phyloP scores from a whole-genome alignment of 1,284 basidiomycete genomes.

The Fistulinella cinereoalba region DNA sequence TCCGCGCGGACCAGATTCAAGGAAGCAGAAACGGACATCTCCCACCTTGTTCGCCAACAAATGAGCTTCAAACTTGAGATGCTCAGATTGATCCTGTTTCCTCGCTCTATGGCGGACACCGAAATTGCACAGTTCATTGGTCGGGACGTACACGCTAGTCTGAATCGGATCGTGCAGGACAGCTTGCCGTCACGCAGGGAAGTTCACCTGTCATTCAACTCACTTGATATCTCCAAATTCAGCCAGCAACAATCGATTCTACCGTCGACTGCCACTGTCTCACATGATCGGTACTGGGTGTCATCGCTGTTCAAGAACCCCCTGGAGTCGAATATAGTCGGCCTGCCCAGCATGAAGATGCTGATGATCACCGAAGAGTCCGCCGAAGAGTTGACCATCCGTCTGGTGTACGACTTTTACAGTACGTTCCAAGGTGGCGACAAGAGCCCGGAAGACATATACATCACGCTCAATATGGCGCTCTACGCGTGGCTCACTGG shows the following conservation, averaged over 20 bases:
- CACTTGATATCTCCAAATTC: slow-evolving; percentile 71
- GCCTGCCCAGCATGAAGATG: slow-evolving; percentile 76
- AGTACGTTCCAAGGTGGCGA: slow-evolving; percentile 60
- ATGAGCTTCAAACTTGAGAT: slow-evolving; percentile 65
- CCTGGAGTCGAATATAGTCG: slow-evolving; percentile 68
- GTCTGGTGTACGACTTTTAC: slow-evolving; percentile 68
- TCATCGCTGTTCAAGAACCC: slow-evolving; percentile 53
- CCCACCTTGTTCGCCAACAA: slow-evolving; percentile 64
- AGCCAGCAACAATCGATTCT: slow-evolving; percentile 52
- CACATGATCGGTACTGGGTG: slow-evolving; percentile 54
- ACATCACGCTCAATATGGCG: slow-evolving; percentile 76
- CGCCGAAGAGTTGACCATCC: slow-evolving; percentile 36
- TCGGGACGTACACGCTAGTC: slow-evolving; percentile 59
- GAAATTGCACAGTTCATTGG: slow-evolving; percentile 73
- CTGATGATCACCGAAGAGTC: slow-evolving; percentile 69
- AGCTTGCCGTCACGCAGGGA: slow-evolving; percentile 53
- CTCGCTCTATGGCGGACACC: slow-evolving; percentile 67
- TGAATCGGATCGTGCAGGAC: slow-evolving; percentile 59
- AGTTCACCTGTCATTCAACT: slow-evolving; percentile 65
- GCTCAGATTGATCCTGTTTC: slow-evolving; percentile 69
- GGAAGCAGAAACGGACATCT: slow-evolving; percentile 57
- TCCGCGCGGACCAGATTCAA: slow-evolving; percentile 67
- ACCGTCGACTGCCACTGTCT: slow-evolving; percentile 37
- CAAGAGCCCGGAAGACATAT: slow-evolving; percentile 67
- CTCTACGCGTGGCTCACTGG: slow-evolving; percentile 78